Conservation (phyloP, 305 asterid species). For the Fraxinus sp. region DNA sequence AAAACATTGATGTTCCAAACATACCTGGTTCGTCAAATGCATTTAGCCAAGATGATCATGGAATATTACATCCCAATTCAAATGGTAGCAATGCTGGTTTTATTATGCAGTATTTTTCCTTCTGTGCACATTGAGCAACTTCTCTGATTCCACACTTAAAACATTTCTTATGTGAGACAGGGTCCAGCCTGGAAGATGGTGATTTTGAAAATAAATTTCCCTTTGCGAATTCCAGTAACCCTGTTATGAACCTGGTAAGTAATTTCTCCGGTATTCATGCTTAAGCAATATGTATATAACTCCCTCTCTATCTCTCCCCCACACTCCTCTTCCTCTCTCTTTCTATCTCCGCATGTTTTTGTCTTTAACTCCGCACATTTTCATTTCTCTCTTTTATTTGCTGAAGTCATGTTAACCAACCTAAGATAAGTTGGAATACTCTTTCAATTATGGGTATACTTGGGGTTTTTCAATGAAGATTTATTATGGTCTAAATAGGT, state of each 20-base stretch:
- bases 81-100: constrained; percentile 53
- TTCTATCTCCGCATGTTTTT: background rate
- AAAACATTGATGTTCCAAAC: constrained; percentile 65
- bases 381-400: background rate
- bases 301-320: background rate
- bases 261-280: constrained; percentile 17
- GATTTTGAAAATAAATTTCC: constrained; percentile 61
- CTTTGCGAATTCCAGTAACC: constrained; percentile 69
- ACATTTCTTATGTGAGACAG: constrained; percentile 41
- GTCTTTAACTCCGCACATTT: background rate
- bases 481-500: background rate
- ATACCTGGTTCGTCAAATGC: constrained; percentile 50
- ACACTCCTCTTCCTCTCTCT: background rate
- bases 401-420: background rate
- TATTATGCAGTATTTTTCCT: constrained; percentile 15
- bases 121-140: constrained; percentile 6
- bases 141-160: constrained; percentile 20
- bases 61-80: constrained; percentile 44
- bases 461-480: background rate
- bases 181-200: constrained; percentile 43
- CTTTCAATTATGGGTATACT: background rate
- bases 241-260: constrained; percentile 82
- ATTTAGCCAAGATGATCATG: constrained; percentile 39
- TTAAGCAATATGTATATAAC: constrained; percentile 2
- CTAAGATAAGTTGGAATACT: background rate